Conservation (phyloP, 1,284 basidiomycete genomes). For the Tilletia setariae region DNA sequence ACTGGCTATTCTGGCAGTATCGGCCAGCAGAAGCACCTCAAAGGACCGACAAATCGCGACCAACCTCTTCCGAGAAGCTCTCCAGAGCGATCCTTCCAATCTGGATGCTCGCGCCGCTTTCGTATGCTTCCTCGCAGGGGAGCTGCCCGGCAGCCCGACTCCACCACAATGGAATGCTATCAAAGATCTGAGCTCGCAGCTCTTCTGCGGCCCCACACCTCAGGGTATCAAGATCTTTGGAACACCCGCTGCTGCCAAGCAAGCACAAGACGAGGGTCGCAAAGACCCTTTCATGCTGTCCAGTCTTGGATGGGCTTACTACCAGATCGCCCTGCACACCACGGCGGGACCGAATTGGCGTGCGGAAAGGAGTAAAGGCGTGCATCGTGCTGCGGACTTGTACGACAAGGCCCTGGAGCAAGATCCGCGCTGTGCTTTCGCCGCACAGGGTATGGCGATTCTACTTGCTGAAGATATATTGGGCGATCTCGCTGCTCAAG, state of each 20-base stretch:
- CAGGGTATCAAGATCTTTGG: slow-evolving; percentile 38
- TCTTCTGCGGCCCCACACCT: slow-evolving; percentile 36
- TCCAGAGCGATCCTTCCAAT: slow-evolving; percentile 45
- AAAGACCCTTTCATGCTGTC: slow-evolving; percentile 46
- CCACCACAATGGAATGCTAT: slow-evolving; percentile 43
- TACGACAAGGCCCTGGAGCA: slow-evolving; percentile 48
- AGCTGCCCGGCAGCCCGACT: slow-evolving; percentile 42
- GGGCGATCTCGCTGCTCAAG: slow-evolving; percentile 28
- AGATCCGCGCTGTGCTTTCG: slow-evolving; percentile 45
- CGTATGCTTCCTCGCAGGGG: slow-evolving; percentile 51
- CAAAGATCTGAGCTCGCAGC: slow-evolving; percentile 49
- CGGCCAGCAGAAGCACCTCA: slow-evolving; percentile 21
- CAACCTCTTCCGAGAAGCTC: slow-evolving; percentile 43
- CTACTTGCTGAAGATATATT: slow-evolving; percentile 49
- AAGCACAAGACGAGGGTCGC: slow-evolving; percentile 36
- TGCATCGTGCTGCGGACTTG: slow-evolving; percentile 49
- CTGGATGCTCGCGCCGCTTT: slow-evolving; percentile 48
- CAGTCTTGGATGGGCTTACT: slow-evolving; percentile 51
- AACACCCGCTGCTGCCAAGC: slow-evolving; percentile 34
- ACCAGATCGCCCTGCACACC: slow-evolving; percentile 44
- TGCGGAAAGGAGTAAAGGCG: slow-evolving; percentile 42
- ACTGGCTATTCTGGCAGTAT: slow-evolving; percentile 42
- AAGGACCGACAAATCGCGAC: slow-evolving; percentile 38
- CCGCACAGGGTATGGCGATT: slow-evolving; percentile 51
- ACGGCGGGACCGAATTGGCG: slow-evolving; percentile 33